Evolutionary conservation across 148 eudicot genomes (phyloP), one percentile per base, ranked within the genome.

Genomic region (Cornus kousa): DNA sequence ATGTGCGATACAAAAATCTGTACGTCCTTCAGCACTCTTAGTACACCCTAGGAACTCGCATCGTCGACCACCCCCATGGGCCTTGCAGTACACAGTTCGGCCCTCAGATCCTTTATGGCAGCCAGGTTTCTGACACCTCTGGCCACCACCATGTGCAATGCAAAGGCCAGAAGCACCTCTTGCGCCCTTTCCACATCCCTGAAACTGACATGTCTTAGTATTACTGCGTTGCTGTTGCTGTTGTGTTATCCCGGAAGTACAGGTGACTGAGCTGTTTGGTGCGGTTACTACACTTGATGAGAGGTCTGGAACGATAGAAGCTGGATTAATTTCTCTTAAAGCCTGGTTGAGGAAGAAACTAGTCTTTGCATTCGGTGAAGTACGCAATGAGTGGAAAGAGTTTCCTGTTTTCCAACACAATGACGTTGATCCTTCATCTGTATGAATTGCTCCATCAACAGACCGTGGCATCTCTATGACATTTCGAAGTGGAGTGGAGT

Each of bases 51-150:
- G 83, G 69, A 83, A 89, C 67, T 91, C 93, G 74, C 99, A 95
- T 76, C 99, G 79, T 5, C 99, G 92, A 75, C 93, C 99, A 68
- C 99, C 99, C 9, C 99, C 99, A 79, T 97, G 99, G 59, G 99
- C 98, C 85, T 97, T 97, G 90, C 99, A 97, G 86, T 88, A 94
- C 40, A 94, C 96, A n/a, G 99, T 97, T 80, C 93, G 87, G 16
- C 99, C 99, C 83, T 97, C 99, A 20, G 99, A 97, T 84, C 99
- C 99, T 81, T 91, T 97, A 70, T 81, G 88, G 90, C 99, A 97
- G 68, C 93, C 98, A 10, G 77, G 85, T 80, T 89, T 93, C 82
- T 97, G 98, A 81, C 99, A 97, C 85, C 99, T 89, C 74, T 95
- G 89, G 32, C 99, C 99, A 39, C 99, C 99, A 35, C 99, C 99